Conservation (phyloP, 345 rosid genomes). For the Jatropha curcas region DNA sequence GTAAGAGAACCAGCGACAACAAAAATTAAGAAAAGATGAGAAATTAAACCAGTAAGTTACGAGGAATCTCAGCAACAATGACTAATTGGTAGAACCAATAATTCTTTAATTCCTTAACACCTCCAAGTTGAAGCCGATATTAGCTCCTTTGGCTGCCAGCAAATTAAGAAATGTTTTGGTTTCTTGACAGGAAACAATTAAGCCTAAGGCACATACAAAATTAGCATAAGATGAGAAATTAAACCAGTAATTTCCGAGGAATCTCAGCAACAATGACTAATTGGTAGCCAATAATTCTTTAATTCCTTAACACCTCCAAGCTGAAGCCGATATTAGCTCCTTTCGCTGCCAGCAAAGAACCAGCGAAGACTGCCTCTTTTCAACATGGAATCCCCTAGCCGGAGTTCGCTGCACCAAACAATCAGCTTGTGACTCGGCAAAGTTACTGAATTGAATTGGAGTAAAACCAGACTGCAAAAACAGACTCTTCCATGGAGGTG, state of each 20-base stretch:
- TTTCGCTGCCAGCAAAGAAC: slow-evolving; percentile 35
- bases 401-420: slow-evolving; percentile 29
- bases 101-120: slow-evolving; percentile 19
- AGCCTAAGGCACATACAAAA: slow-evolving; percentile 45
- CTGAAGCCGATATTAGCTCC: slow-evolving; percentile 31
- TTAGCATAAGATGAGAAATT: slow-evolving; percentile 47
- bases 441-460: slow-evolving; percentile 29
- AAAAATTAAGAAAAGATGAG: slow-evolving; percentile 29
- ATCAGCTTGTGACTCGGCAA: slow-evolving; percentile 33
- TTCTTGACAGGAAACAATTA: slow-evolving; percentile 41
- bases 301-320: slow-evolving; percentile 31
- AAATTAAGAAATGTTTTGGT: too few species aligned
- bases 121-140: slow-evolving; percentile 34
- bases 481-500: slow-evolving; percentile 21
- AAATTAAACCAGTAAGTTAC: slow-evolving; percentile 36
- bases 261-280: slow-evolving; percentile 25
- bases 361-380: slow-evolving; percentile 24
- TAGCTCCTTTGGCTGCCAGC: slow-evolving; percentile 34
- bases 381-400: slow-evolving; percentile 28
- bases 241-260: slow-evolving; percentile 36
- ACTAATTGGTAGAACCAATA: slow-evolving; percentile 20
- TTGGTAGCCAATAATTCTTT: slow-evolving; percentile 12
- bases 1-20: slow-evolving; percentile 31
- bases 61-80: slow-evolving; percentile 33
- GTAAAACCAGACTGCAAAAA: slow-evolving; percentile 29